Conservation (phyloP, 1,139 yeast genomes). For the Scheffersomyces lignicola region DNA sequence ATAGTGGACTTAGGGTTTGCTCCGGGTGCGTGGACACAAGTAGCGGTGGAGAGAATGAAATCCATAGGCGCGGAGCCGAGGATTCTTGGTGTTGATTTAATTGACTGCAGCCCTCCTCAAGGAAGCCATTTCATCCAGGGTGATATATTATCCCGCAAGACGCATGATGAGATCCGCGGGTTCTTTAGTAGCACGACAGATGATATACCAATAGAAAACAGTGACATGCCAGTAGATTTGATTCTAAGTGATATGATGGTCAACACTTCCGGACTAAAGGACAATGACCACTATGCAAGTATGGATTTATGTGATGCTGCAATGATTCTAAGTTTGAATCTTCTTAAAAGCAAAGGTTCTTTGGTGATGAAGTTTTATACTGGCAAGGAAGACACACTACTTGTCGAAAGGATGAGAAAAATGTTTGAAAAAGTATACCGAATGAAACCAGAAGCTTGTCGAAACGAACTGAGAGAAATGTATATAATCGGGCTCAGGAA, state of each 20-base stretch:
- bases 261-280: constrained; percentile 46
- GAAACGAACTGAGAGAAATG: constrained; percentile 42
- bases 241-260: constrained; percentile 51
- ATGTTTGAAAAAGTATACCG: constrained; percentile 34
- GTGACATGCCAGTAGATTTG: constrained; percentile 24
- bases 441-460: constrained; percentile 39
- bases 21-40: constrained; percentile 54
- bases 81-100: constrained; percentile 45
- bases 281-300: constrained; percentile 44
- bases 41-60: constrained; percentile 30
- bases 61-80: constrained; percentile 13
- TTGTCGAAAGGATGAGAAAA: constrained; percentile 25
- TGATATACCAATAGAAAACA: constrained; percentile 3
- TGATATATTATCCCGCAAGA: constrained; percentile 34
- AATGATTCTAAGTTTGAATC: constrained; percentile 25
- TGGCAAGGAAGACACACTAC: constrained; percentile 36
- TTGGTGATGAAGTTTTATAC: constrained; percentile 44
- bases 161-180: constrained; percentile 31
- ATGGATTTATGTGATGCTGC: constrained; percentile 48
- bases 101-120: constrained; percentile 37
- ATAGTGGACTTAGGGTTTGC: constrained; percentile 73
- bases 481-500: constrained; percentile 32
- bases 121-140: constrained; percentile 45
- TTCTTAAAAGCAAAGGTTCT: constrained; percentile 33
- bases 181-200: constrained; percentile 13